Percentiles rank a stretch among this genome's conserved stretches.
phyloP scores from a whole-genome alignment of 345 rosid species.

The Citrus unshiu region DNA sequence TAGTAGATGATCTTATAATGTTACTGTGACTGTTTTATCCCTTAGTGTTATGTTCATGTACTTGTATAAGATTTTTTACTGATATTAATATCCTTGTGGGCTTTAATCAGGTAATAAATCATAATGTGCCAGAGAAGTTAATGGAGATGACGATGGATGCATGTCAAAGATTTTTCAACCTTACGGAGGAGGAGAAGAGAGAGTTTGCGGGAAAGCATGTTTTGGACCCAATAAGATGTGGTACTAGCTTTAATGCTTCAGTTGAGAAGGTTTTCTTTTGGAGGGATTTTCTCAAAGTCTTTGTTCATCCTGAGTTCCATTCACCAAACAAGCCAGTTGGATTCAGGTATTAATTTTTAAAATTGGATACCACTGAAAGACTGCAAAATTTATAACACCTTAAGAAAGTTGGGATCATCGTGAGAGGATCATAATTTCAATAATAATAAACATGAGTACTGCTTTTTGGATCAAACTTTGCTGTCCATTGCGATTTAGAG shows the following conservation, averaged over 20 bases:
- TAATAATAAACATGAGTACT: too few relatives aligned
- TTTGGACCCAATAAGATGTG: conserved; percentile 49
- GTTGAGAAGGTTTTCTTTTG: conserved; percentile 41
- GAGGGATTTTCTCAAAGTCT: conserved; percentile 52
- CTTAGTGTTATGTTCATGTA: background rate
- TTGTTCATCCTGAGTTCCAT: conserved; percentile 41
- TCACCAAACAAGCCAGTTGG: conserved; percentile 38
- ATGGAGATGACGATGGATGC: conserved; percentile 32
- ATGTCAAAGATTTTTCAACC: conserved; percentile 35
- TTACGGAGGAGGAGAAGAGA: conserved; percentile 47
- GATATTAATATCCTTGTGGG: background rate
- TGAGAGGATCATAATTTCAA: too few relatives aligned
- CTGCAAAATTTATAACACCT: too few relatives aligned
- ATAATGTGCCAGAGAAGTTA: conserved; percentile 38
- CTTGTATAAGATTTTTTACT: background rate
- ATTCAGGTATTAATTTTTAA: conserved; percentile 32
- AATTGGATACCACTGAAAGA: too few relatives aligned
- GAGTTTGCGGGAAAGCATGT: conserved; percentile 40
- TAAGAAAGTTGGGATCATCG: background rate
- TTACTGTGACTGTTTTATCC: background rate
- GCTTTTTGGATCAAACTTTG: too few relatives aligned
- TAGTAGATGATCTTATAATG: too few relatives aligned
- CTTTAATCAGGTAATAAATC: conserved; percentile 42
- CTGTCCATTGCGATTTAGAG: too few relatives aligned
- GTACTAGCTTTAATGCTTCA: conserved; percentile 50